Percentiles rank a stretch among this genome's conserved stretches.
phyloP scores from a whole-genome alignment of 2,329 filamentous ascomycete species.

The Xylaria arbuscula region DNA sequence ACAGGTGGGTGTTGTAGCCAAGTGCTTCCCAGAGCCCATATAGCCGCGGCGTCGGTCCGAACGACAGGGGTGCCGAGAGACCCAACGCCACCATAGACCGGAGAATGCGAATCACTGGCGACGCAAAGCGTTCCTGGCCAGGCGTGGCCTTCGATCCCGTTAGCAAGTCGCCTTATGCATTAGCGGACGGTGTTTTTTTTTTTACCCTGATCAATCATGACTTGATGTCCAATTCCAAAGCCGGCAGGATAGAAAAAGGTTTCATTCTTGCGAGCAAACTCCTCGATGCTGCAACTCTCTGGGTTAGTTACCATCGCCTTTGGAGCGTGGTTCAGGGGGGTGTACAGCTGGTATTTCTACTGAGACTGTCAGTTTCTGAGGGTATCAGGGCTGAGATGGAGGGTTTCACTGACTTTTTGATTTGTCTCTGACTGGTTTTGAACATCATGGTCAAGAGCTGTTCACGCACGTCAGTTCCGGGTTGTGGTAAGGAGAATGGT shows the following conservation, averaged over 20 bases:
- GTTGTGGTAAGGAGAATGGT: too few species aligned
- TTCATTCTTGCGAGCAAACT: not conserved
- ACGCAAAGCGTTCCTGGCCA: constrained; percentile 90
- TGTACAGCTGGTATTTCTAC: too few species aligned
- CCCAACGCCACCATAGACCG: not conserved
- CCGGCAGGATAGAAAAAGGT: not conserved
- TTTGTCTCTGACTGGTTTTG: constrained; percentile 81
- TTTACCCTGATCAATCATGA: constrained; percentile 51
- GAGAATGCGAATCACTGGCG: constrained; percentile 67
- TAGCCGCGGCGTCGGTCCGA: constrained; percentile 84
- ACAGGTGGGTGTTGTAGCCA: constrained; percentile 93
- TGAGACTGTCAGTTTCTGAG: too few species aligned
- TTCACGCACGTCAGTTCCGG: too few species aligned
- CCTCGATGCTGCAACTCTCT: not conserved
- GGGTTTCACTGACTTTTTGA: not conserved
- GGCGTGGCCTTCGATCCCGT: constrained; percentile 68
- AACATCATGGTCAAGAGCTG: constrained; percentile 41
- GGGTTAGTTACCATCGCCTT: too few species aligned
- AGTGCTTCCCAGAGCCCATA: constrained; percentile 84
- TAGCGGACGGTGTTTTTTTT: too few species aligned
- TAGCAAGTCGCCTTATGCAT: too few species aligned
- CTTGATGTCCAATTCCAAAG: not conserved
- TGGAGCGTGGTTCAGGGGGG: too few species aligned
- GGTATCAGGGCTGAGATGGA: too few species aligned
- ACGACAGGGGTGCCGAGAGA: constrained; percentile 79